A percentile compares a stretch with the other conserved stretches of the same genome.
phyloP scores from a whole-genome alignment of 164 flowering plant species.

The Vitis riparia region DNA sequence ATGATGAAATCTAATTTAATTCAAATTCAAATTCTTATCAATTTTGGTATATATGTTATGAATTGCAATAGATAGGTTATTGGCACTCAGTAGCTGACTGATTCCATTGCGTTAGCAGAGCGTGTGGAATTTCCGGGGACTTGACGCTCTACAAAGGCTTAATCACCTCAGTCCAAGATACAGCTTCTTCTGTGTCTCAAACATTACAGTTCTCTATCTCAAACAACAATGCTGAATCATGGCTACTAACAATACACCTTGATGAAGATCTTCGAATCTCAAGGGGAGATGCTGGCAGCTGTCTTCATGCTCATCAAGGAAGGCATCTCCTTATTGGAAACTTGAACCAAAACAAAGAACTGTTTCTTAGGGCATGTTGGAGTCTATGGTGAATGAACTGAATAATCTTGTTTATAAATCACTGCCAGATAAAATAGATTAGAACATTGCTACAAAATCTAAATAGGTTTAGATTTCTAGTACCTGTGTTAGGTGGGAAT shows the following conservation, averaged over 20 bases:
- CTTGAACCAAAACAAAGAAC: constrained; percentile 13
- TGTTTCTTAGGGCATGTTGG: not conserved
- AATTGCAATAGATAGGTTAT: constrained; percentile 22
- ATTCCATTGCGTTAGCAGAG: constrained; percentile 77
- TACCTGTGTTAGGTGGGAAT: no score
- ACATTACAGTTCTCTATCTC: constrained; percentile 64
- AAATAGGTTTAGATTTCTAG: no score
- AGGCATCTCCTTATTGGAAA: constrained; percentile 58
- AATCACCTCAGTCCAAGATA: constrained; percentile 67
- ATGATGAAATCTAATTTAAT: no score
- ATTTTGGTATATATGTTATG: no score
- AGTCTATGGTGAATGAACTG: not conserved
- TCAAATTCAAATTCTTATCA: no score
- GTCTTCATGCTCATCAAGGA: constrained; percentile 86
- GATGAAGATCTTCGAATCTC: constrained; percentile 86
- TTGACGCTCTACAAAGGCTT: constrained; percentile 75
- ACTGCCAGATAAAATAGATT: no score
- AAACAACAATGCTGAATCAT: constrained; percentile 60
- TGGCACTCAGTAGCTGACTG: constrained; percentile 79
- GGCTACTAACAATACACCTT: constrained; percentile 88
- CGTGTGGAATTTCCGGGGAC: constrained; percentile 80
- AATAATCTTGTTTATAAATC: not conserved
- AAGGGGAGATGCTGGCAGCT: constrained; percentile 82
- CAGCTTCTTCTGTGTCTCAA: constrained; percentile 86
- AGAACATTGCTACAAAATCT: no score